phyloP scores from a whole-genome alignment of 2,329 filamentous ascomycete genomes.

The Aspergillus sp. region DNA sequence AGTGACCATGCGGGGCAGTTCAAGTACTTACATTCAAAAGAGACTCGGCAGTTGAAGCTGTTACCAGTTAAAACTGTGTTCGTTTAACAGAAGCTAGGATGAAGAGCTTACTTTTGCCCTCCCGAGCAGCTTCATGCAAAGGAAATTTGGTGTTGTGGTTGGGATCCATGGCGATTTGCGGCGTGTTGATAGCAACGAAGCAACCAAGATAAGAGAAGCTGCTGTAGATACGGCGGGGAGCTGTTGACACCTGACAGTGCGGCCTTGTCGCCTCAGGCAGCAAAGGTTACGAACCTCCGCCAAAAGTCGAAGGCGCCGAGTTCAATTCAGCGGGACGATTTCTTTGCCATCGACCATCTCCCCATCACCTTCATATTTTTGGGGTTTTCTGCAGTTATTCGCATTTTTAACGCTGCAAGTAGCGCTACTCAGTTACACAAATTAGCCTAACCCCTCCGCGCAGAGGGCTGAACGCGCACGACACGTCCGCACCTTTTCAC shows the following conservation, averaged over 20 bases:
- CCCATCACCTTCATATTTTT: not conserved
- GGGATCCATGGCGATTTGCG: conserved; percentile 30
- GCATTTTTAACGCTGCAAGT: too few relatives aligned
- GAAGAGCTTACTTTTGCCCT: conserved; percentile 67
- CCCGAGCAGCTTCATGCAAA: conserved; percentile 80
- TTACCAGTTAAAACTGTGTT: conserved; percentile 15
- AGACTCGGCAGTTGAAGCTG: conserved; percentile 69
- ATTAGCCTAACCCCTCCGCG: too few relatives aligned
- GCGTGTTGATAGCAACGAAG: conserved; percentile 5
- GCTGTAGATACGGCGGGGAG: not conserved
- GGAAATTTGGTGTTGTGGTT: conserved; percentile 62
- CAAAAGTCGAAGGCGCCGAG: conserved; percentile 4
- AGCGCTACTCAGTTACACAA: too few relatives aligned
- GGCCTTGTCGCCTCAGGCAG: conserved; percentile 7
- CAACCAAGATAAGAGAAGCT: conserved; percentile 1
- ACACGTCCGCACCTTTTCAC: too few relatives aligned
- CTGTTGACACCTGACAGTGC: not conserved
- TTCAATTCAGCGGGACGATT: conserved; percentile 6
- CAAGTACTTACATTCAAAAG: conserved; percentile 56
- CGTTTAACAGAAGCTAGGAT: not conserved
- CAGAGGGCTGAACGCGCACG: too few relatives aligned
- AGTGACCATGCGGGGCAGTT: too few relatives aligned
- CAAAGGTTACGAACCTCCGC: conserved; percentile 1
- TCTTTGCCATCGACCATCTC: not conserved
- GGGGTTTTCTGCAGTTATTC: not conserved